phyloP scores from a whole-genome alignment of 2,329 filamentous ascomycete species.

The Alternaria atra region DNA sequence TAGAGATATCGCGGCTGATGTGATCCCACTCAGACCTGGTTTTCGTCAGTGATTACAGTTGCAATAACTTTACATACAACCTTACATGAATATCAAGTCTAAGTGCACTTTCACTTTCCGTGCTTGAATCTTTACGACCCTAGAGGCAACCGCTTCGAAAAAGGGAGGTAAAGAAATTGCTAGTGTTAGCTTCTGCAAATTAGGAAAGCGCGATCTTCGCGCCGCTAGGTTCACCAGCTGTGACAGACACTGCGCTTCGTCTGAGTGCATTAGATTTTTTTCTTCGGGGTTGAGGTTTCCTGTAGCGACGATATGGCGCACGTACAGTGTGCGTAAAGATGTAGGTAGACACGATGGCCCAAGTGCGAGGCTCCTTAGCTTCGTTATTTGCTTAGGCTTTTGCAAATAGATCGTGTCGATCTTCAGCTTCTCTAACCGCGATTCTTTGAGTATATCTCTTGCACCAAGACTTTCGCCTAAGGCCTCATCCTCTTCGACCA shows the following conservation, averaged over 20 bases:
- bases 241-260: conserved; percentile 19
- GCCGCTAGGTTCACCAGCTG: conserved; percentile 11
- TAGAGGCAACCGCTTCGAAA: conserved; percentile 15
- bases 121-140: conserved; percentile 11
- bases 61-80: neutral
- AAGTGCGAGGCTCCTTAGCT: conserved; percentile 12
- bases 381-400: neutral
- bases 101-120: conserved; percentile 7
- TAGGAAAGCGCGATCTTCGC: conserved; percentile 11
- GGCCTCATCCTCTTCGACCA: neutral
- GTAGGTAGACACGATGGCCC: conserved; percentile 14
- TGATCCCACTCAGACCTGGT: conserved; percentile 9
- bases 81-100: conserved; percentile 14
- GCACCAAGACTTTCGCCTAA: conserved; percentile 4
- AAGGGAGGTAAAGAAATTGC: conserved; percentile 9
- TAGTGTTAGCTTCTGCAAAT: conserved; percentile 13
- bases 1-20: neutral
- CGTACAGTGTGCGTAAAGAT: conserved; percentile 15
- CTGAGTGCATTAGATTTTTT: conserved; percentile 18
- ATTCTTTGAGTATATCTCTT: conserved; percentile 9
- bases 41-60: neutral
- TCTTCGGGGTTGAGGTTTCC: conserved; percentile 10
- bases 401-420: conserved; percentile 21
- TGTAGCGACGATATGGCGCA: conserved; percentile 11
- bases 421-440: conserved; percentile 11